Percentiles rank a stretch among this genome's conserved stretches.
Evolutionary conservation across 1,284 basidiomycete species (phyloP).

Genomic region (Heliocybe sulcata): DNA sequence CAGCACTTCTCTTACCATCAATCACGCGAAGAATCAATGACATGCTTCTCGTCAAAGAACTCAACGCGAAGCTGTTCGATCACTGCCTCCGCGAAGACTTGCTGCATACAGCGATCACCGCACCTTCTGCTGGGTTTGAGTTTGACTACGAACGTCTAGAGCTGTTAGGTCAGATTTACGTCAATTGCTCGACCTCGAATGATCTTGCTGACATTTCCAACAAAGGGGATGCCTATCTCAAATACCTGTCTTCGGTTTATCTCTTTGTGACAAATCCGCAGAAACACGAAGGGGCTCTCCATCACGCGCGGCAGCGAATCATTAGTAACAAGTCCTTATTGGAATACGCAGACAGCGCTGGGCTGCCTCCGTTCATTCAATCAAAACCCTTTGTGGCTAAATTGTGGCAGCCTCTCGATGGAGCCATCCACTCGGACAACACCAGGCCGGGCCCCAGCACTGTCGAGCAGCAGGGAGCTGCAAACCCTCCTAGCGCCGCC

Average conservation of each 20-base stretch:
- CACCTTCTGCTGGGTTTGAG: slow-evolving; percentile 59
- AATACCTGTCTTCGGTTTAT: slow-evolving; percentile 68
- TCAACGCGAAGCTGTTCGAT: slow-evolving; percentile 64
- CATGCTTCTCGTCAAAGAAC: slow-evolving; percentile 63
- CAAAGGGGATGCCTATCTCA: slow-evolving; percentile 74
- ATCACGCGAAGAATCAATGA: slow-evolving; percentile 65
- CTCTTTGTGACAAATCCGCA: slow-evolving; percentile 62
- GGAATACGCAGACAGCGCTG: slow-evolving; percentile 43
- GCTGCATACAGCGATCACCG: slow-evolving; percentile 57
- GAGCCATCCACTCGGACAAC: slow-evolving; percentile 5
- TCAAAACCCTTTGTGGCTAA: slow-evolving; percentile 62
- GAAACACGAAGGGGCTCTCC: slow-evolving; percentile 55
- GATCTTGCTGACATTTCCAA: slow-evolving; percentile 1
- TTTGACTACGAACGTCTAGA: slow-evolving; percentile 78
- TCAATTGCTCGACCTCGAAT: slow-evolving; percentile 2
- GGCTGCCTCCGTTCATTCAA: slow-evolving; percentile 63
- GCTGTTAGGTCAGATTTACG: slow-evolving; percentile 48
- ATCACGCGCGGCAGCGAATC: slow-evolving; percentile 53
- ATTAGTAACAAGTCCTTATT: slow-evolving; percentile 68
- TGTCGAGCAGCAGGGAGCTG: not conserved
- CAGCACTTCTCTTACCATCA: slow-evolving; percentile 63
- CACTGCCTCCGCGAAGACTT: slow-evolving; percentile 50
- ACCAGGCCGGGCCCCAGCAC: not conserved
- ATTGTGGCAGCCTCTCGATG: slow-evolving; percentile 50
- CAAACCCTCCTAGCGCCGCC: not conserved